Conservation (phyloP, 306 rosid species). For the Lagenaria siceraria region DNA sequence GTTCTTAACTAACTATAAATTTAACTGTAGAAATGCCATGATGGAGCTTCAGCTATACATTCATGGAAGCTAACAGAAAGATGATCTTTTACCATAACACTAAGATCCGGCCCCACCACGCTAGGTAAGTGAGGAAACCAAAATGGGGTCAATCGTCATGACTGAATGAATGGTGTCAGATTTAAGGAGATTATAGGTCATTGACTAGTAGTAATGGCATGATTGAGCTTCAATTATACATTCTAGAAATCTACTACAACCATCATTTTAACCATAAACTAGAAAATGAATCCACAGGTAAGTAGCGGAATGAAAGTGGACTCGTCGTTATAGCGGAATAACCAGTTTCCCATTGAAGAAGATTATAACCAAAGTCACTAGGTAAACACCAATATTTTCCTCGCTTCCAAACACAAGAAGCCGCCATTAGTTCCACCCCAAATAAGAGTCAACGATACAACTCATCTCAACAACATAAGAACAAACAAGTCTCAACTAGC, state of each 20-base stretch:
- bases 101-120: not conserved
- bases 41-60: not conserved
- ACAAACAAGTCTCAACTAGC: not conserved
- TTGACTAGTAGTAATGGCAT: not conserved
- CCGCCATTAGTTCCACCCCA: not conserved
- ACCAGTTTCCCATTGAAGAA: not conserved
- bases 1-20: not conserved
- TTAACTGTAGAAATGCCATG: not conserved
- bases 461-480: not conserved
- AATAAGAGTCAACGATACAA: not conserved
- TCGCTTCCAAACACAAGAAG: not conserved
- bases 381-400: not conserved
- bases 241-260: not conserved
- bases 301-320: not conserved
- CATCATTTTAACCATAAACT: not conserved
- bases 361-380: not conserved
- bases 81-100: not conserved
- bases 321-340: not conserved
- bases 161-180: not conserved
- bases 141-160: not conserved
- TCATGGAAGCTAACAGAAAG: not conserved
- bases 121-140: not conserved
- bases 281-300: not conserved
- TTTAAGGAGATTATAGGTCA: not conserved
- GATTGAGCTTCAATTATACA: not conserved